Conservation (phyloP, 1,139 yeast species). For the Magnusiomyces fungicola region DNA sequence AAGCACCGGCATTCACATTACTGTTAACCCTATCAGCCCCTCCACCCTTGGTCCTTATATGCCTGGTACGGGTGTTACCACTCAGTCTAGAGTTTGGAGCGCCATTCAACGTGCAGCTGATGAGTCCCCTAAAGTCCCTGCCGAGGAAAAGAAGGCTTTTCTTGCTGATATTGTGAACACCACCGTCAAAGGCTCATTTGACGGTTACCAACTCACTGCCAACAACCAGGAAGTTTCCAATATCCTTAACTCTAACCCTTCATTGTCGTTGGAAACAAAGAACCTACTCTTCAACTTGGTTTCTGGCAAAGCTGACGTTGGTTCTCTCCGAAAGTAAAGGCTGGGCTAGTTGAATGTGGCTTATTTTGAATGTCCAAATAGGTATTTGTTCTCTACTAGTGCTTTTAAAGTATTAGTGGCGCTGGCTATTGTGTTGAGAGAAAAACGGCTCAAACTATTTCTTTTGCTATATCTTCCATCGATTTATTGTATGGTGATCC, state of each 20-base stretch:
- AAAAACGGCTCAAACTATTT: too few relatives aligned
- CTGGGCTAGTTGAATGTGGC: too few relatives aligned
- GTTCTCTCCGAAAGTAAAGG: neutral
- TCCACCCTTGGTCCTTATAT: slow-evolving; percentile 9
- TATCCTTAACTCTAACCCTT: slow-evolving; percentile 22
- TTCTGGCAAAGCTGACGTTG: slow-evolving; percentile 8
- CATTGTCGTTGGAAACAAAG: slow-evolving; percentile 21
- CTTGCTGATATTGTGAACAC: slow-evolving; percentile 17
- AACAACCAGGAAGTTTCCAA: slow-evolving; percentile 10
- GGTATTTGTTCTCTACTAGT: too few relatives aligned
- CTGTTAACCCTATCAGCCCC: slow-evolving; percentile 8
- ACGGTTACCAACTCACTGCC: slow-evolving; percentile 15
- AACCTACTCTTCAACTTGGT: slow-evolving; percentile 24
- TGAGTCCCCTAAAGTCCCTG: neutral
- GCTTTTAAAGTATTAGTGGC: too few relatives aligned
- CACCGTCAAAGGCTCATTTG: slow-evolving; percentile 19
- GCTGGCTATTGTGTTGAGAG: too few relatives aligned
- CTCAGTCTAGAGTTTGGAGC: slow-evolving; percentile 11
- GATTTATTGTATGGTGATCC: too few relatives aligned
- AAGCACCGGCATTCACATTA: slow-evolving; percentile 6
- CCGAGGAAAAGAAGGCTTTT: slow-evolving; percentile 11
- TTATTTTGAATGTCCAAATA: too few relatives aligned
- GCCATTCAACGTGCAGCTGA: slow-evolving; percentile 13
- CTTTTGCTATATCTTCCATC: too few relatives aligned
- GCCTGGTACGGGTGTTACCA: slow-evolving; percentile 11